These are phyloP conservation scores for Kluyveromyces dobzhanskii DNA, from an alignment of 805 yeast species.

Conservation along the genomic window DNA sequence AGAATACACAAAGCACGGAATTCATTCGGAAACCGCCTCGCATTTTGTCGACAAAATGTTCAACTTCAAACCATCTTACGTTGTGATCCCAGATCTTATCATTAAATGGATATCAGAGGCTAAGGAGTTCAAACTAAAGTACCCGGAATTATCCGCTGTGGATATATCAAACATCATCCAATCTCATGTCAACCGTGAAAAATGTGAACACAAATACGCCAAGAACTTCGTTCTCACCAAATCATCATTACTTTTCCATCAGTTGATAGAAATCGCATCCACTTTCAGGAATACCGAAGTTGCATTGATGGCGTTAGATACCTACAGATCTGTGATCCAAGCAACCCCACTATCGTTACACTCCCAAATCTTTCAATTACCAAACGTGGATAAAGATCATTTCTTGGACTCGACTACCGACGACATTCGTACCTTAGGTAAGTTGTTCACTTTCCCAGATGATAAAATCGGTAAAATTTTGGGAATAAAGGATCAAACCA, in stretches of 20 bases:
- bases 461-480: slow-evolving; percentile 47
- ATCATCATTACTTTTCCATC: slow-evolving; percentile 48
- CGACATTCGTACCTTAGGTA: slow-evolving; percentile 54
- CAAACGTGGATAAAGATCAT: slow-evolving; percentile 49
- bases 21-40: slow-evolving; percentile 79
- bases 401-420: slow-evolving; percentile 27
- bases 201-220: slow-evolving; percentile 26
- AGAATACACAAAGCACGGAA: slow-evolving; percentile 71
- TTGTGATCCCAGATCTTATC: slow-evolving; percentile 48
- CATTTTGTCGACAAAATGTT: slow-evolving; percentile 61
- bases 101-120: slow-evolving; percentile 53
- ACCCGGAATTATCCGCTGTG: slow-evolving; percentile 34
- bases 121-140: slow-evolving; percentile 49
- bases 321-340: slow-evolving; percentile 65
- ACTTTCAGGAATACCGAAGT: slow-evolving; percentile 68
- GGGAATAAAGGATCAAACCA: slow-evolving; percentile 40
- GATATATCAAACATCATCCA: slow-evolving; percentile 45
- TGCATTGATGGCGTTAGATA: slow-evolving; percentile 49
- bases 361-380: slow-evolving; percentile 73
- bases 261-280: slow-evolving; percentile 73
- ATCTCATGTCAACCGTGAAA: slow-evolving; percentile 49
- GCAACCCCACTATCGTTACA: slow-evolving; percentile 53
- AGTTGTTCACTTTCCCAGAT: slow-evolving; percentile 51
- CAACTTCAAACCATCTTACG: slow-evolving; percentile 63
- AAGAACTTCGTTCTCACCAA: slow-evolving; percentile 52